Evolutionary conservation across 2,329 filamentous ascomycete species (phyloP).

Genomic region (Apiospora malaysiana): DNA sequence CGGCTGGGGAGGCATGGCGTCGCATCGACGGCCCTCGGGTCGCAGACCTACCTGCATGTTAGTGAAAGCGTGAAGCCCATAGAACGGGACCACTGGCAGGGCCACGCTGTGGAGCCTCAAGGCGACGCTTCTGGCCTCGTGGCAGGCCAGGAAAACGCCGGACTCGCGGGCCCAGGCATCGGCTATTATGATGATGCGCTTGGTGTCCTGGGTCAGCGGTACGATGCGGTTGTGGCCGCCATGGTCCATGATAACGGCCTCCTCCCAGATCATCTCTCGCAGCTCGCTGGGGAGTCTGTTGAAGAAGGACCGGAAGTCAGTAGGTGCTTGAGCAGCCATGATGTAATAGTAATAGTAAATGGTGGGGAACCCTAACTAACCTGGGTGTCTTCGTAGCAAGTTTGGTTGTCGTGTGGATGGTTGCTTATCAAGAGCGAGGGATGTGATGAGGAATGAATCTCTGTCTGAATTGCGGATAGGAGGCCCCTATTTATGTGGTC

Average conservation of each 20-base stretch:
- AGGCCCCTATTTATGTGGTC: too few relatives aligned
- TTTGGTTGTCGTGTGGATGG: background rate
- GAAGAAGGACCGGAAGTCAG: background rate
- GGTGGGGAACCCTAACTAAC: background rate
- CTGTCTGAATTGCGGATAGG: too few relatives aligned
- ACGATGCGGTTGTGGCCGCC: background rate
- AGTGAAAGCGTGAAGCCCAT: background rate
- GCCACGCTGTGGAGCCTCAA: background rate
- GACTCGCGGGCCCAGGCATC: background rate
- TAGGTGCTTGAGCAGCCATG: background rate
- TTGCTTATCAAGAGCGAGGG: background rate
- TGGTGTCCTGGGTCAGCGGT: background rate
- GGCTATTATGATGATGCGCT: background rate
- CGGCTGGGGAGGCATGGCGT: background rate
- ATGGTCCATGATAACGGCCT: background rate
- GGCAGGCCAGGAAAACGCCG: background rate
- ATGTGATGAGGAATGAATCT: too few relatives aligned
- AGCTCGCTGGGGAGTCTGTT: background rate
- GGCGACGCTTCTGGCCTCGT: background rate
- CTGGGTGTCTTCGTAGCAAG: background rate
- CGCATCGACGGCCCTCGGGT: background rate
- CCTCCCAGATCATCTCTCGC: background rate
- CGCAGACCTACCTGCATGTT: background rate
- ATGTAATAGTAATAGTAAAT: background rate
- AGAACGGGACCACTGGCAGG: background rate